A percentile compares a stretch with the other conserved stretches of the same genome.
Evolutionary conservation across 805 yeast species (phyloP).

Genomic region (Torulaspora gathmanii): DNA sequence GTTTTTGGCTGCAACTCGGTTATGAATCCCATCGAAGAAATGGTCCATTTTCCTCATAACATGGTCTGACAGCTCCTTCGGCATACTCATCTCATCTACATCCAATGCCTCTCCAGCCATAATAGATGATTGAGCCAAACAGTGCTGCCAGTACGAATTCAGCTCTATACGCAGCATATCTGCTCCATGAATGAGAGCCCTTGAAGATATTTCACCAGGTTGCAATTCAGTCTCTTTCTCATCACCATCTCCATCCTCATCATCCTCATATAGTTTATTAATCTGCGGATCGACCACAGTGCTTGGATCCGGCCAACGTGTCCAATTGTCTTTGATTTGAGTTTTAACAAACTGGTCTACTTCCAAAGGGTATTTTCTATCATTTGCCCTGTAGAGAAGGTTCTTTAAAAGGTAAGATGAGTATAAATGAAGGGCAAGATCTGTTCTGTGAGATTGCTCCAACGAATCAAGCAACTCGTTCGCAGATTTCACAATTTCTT

Average conservation of each 20-base stretch:
- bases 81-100: slow-evolving; percentile 25
- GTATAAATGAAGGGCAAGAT: slow-evolving; percentile 62
- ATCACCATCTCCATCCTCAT: background rate
- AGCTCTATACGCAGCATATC: slow-evolving; percentile 28
- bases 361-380: slow-evolving; percentile 32
- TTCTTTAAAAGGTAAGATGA: slow-evolving; percentile 43
- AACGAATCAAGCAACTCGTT: slow-evolving; percentile 37
- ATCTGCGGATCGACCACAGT: slow-evolving; percentile 32
- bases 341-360: slow-evolving; percentile 36
- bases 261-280: slow-evolving; percentile 26
- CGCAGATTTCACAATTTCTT: slow-evolving; percentile 18
- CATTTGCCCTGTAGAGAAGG: slow-evolving; percentile 28
- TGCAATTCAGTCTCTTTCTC: background rate
- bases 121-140: slow-evolving; percentile 19
- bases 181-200: slow-evolving; percentile 24
- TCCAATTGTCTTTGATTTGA: slow-evolving; percentile 41
- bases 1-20: slow-evolving; percentile 24
- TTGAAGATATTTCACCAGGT: slow-evolving; percentile 27
- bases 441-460: slow-evolving; percentile 49
- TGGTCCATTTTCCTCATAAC: slow-evolving; percentile 27
- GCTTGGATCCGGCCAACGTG: slow-evolving; percentile 54
- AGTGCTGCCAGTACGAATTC: slow-evolving; percentile 29
- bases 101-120: slow-evolving; percentile 19
- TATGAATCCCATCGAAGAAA: slow-evolving; percentile 28
- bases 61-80: slow-evolving; percentile 16